Base-by-base conservation (phyloP, 208 protist genomes). In the Acanthamoeba sp. region DNA sequence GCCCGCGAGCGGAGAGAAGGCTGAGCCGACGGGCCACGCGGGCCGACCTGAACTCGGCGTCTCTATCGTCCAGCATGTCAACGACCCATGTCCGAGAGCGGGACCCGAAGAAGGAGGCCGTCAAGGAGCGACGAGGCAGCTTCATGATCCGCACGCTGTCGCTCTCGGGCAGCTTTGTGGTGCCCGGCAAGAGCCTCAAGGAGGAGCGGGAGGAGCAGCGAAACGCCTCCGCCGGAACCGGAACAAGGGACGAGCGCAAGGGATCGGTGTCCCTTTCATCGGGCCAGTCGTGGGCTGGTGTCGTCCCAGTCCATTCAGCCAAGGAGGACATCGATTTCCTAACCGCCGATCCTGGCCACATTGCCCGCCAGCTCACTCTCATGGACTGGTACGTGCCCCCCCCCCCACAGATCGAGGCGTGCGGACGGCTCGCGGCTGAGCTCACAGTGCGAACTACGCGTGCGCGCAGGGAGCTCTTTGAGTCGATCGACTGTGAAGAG, bases 91-190 rank as follows among this genome's bases (percentile, higher is more conserved):
- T 59, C 27, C 78, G 45, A 20, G 45, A 87, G 45, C 73, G 73
- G 20, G 78, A 87, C 5, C 29, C 45, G 24, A 87, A 87, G 78
- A 57, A 36, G 29, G 78, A 87, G 40, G 48, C 45, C 6, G 22
- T 9, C 6, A 27, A 36, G 27, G 78, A 87, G 29, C 78, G 78
- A 38, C 78, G 78, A 27, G 78, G 78, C 22, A 87, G 78, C 78
- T 87, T 87, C 78, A 87, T 87, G 78, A 87, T 87, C 29, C 78
- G 78, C n/a, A 87, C 78, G 9, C 78, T 84, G 12, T 84, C 73
- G 1, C 73, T 87, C n/a, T 87, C 78, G 1, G 78, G 78, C 78
- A 59, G 78, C 78, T 87, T 87, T 27, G 45, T 36, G 29, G 42
- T 38, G n/a, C 45, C 40, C 24, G n/a, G 32, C 9, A n/a, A 32